Evolutionary conservation across 2,329 filamentous ascomycete genomes (phyloP).

Genomic region (Sclerotinia glacialis): DNA sequence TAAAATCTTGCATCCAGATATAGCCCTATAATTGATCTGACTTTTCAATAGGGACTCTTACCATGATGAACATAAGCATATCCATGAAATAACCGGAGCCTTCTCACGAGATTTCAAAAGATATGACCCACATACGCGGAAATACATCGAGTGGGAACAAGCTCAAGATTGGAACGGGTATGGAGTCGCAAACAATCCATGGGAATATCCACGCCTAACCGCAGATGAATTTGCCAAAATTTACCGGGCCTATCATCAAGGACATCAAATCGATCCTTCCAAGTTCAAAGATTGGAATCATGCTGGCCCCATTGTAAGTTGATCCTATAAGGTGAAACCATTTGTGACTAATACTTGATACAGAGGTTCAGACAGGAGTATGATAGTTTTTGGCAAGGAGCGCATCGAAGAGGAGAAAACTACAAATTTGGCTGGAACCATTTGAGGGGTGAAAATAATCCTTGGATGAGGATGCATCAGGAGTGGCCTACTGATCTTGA

Average conservation of each 20-base stretch:
- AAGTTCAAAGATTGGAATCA: constrained; percentile 34
- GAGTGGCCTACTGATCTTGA: constrained; percentile 24
- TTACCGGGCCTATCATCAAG: constrained; percentile 10
- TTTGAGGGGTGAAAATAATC: constrained; percentile 12
- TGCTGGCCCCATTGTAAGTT: constrained; percentile 33
- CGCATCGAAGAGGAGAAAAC: constrained; percentile 35
- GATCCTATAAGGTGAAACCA: neutral
- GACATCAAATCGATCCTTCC: constrained; percentile 22
- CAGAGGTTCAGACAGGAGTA: constrained; percentile 35
- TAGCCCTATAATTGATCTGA: neutral
- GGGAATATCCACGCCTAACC: constrained; percentile 34
- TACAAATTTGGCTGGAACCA: neutral
- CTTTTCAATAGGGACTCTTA: constrained; percentile 36
- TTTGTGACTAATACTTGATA: constrained; percentile 5
- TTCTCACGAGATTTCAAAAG: constrained; percentile 26
- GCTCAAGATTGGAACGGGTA: constrained; percentile 27
- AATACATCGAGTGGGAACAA: constrained; percentile 33
- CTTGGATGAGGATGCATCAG: constrained; percentile 26
- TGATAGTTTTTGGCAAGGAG: constrained; percentile 36
- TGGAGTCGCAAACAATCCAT: constrained; percentile 19
- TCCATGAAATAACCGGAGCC: constrained; percentile 19
- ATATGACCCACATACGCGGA: constrained; percentile 36
- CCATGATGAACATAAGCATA: constrained; percentile 24
- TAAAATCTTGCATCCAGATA: constrained; percentile 1
- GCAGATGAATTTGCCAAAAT: constrained; percentile 28